These are phyloP conservation scores for Pythium brachiatum DNA, from an alignment of 352 stramenopile species.

Conservation along the genomic window DNA sequence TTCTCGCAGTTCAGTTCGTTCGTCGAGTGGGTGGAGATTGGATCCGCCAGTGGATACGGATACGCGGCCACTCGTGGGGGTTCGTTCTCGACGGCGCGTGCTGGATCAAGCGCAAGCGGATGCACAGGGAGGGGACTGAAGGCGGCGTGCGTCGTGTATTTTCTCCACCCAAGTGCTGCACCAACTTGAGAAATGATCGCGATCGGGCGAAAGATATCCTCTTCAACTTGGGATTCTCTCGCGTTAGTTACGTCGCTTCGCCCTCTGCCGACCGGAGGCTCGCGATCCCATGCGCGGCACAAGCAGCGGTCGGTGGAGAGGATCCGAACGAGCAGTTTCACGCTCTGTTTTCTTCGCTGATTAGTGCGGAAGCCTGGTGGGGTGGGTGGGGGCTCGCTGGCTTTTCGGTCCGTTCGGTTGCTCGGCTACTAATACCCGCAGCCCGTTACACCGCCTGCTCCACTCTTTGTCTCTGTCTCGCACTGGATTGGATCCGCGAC, in stretches of 20 bases:
- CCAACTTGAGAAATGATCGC: constrained; percentile 22
- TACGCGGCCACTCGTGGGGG: neutral
- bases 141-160: neutral
- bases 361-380: neutral
- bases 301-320: constrained; percentile 9
- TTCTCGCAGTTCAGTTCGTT: constrained; percentile 3
- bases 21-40: neutral
- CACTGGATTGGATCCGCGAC: constrained; percentile 15
- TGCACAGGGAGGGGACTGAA: neutral
- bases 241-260: constrained; percentile 20
- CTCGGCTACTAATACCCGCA: constrained; percentile 9
- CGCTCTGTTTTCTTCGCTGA: constrained; percentile 14
- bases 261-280: neutral
- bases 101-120: no score
- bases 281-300: constrained; percentile 16
- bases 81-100: no score
- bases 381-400: neutral
- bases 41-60: neutral
- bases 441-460: constrained; percentile 13
- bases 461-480: neutral
- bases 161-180: constrained; percentile 3
- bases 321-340: constrained; percentile 13
- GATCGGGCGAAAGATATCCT: constrained; percentile 27
- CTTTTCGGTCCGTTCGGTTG: constrained; percentile 1
- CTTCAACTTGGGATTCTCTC: constrained; percentile 22